Conservation (phyloP, 345 rosid species). For the Eucalyptus pauciflora region DNA sequence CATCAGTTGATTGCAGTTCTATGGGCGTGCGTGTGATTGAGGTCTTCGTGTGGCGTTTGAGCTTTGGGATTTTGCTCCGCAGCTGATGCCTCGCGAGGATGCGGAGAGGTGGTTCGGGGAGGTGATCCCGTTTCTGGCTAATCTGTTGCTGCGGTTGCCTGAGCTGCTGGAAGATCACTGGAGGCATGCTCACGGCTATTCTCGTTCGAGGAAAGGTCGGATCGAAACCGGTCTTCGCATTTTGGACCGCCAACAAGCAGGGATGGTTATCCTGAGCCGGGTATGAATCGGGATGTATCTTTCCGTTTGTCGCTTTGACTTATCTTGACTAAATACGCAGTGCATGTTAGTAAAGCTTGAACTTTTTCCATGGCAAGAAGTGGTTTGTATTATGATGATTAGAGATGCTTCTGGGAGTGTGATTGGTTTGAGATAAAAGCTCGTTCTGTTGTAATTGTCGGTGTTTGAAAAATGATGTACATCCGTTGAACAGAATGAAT, state of each 20-base stretch:
- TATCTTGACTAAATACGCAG: fast-evolving
- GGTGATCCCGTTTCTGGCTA: slow-evolving; percentile 53
- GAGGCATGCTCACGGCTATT: slow-evolving; percentile 24
- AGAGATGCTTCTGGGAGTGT: background rate
- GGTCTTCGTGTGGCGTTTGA: background rate
- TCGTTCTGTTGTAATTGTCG: background rate
- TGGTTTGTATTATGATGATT: background rate
- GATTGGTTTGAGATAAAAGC: background rate
- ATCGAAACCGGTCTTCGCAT: slow-evolving; percentile 43
- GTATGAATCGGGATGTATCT: slow-evolving; percentile 12
- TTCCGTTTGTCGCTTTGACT: background rate
- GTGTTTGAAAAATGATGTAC: background rate
- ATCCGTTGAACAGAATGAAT: background rate
- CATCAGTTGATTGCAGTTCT: too few species aligned
- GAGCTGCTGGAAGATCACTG: slow-evolving; percentile 59
- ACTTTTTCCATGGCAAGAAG: background rate
- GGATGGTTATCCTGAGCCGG: slow-evolving; percentile 76
- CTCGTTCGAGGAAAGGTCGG: slow-evolving; percentile 1
- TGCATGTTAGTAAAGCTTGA: background rate
- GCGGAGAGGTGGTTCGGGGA: slow-evolving; percentile 58
- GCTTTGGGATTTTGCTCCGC: background rate
- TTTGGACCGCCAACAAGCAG: slow-evolving; percentile 51
- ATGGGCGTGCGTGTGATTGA: too few species aligned
- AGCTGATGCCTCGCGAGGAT: slow-evolving; percentile 40
- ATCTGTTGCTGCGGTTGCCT: slow-evolving; percentile 52